These are phyloP conservation scores for Suhomyces kilbournensis DNA, from an alignment of 805 yeast species.

Conservation along the genomic window DNA sequence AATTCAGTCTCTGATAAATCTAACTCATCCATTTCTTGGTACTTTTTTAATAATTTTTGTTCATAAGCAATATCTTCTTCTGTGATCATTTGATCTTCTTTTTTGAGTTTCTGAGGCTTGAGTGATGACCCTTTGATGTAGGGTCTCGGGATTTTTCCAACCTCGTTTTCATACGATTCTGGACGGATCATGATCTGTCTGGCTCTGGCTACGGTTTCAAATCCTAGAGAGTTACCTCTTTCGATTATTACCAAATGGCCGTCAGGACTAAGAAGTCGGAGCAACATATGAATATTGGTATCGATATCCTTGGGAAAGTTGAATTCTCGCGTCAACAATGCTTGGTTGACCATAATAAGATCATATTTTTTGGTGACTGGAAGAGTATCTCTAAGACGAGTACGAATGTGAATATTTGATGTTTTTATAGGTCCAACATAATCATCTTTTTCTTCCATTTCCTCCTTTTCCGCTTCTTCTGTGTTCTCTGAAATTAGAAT, in stretches of 20 bases:
- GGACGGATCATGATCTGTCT: slow-evolving; percentile 90
- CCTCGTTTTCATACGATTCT: slow-evolving; percentile 53
- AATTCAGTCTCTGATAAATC: slow-evolving; percentile 12
- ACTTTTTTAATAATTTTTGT: slow-evolving; percentile 24
- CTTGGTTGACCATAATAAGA: slow-evolving; percentile 79
- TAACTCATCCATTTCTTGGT: slow-evolving; percentile 11
- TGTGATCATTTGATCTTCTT: slow-evolving; percentile 34
- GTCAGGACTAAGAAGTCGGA: slow-evolving; percentile 64
- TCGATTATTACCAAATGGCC: slow-evolving; percentile 82
- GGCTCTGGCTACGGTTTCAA: slow-evolving; percentile 85
- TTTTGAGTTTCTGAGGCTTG: slow-evolving; percentile 38
- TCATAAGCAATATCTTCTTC: slow-evolving; percentile 35
- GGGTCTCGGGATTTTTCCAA: slow-evolving; percentile 68
- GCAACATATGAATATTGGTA: slow-evolving; percentile 53
- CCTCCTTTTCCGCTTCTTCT: slow-evolving; percentile 12
- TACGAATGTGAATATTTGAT: slow-evolving; percentile 49
- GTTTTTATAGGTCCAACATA: slow-evolving; percentile 52
- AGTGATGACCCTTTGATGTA: slow-evolving; percentile 51
- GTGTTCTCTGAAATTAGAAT: slow-evolving; percentile 3
- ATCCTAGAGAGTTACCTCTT: slow-evolving; percentile 86
- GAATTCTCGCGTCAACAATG: slow-evolving; percentile 57
- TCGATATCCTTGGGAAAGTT: slow-evolving; percentile 76
- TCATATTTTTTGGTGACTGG: slow-evolving; percentile 64
- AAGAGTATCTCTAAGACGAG: slow-evolving; percentile 52
- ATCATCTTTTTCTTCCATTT: slow-evolving; percentile 13